Evolutionary conservation across 441 rosid genomes (phyloP).

Genomic region (Erodium moschatum): DNA sequence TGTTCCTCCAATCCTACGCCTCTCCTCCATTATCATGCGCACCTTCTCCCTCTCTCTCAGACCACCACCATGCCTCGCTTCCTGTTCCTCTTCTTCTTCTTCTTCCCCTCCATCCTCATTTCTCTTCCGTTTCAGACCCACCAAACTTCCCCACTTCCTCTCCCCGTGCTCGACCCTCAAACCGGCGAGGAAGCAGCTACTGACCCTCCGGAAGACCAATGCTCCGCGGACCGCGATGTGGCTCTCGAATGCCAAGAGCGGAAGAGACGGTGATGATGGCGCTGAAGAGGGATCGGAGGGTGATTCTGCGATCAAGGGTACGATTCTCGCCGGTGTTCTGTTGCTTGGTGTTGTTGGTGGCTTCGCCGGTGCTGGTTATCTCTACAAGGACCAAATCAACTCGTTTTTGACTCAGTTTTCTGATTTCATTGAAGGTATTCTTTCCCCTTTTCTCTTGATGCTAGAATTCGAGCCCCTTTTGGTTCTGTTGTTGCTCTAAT

Average conservation of each 20-base stretch:
- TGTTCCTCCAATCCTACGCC: neutral
- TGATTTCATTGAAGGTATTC: slow-evolving; percentile 59
- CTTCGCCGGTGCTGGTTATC: slow-evolving; percentile 57
- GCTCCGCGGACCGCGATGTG: slow-evolving; percentile 62
- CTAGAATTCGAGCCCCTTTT: neutral
- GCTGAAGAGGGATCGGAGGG: slow-evolving; percentile 36
- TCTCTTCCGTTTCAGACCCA: slow-evolving; percentile 46
- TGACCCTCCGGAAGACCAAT: slow-evolving; percentile 39
- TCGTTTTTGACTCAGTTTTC: slow-evolving; percentile 70
- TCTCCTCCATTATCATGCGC: slow-evolving; percentile 31
- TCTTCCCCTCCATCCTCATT: slow-evolving; percentile 26
- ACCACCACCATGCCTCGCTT: slow-evolving; percentile 21
- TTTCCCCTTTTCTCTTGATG: no score
- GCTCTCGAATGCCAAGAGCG: slow-evolving; percentile 57
- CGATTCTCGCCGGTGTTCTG: slow-evolving; percentile 74
- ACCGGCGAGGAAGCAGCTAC: slow-evolving; percentile 53
- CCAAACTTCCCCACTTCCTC: slow-evolving; percentile 50
- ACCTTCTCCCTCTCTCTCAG: slow-evolving; percentile 32
- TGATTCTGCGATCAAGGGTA: slow-evolving; percentile 63
- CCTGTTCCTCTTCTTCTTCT: slow-evolving; percentile 7
- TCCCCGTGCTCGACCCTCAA: slow-evolving; percentile 22
- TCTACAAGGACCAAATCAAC: slow-evolving; percentile 77
- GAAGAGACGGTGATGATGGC: slow-evolving; percentile 1
- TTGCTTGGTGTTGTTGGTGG: slow-evolving; percentile 84
- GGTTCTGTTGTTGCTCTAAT: slow-evolving; percentile 12